These are phyloP conservation scores for Hypericum perforatum DNA, from an alignment of 345 rosid species.

Conservation along the genomic window DNA sequence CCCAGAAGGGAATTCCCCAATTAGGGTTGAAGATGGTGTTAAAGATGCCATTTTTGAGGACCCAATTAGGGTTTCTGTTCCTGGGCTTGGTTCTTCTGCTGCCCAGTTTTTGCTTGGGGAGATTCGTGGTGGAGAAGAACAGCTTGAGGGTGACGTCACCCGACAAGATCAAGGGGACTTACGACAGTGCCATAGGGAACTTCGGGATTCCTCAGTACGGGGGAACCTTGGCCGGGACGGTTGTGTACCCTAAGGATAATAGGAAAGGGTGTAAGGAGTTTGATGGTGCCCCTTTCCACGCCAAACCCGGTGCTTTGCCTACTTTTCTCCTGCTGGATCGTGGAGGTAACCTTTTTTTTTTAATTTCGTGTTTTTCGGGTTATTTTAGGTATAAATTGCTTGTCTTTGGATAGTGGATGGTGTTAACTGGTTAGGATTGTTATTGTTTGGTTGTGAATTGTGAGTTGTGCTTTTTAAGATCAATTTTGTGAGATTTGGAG, in stretches of 20 bases:
- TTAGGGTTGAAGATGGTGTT: too few species aligned
- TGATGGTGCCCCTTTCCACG: conserved; percentile 46
- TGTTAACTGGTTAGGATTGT: background rate
- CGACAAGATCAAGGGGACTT: conserved; percentile 73
- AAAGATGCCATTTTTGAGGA: too few species aligned
- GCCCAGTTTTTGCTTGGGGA: conserved; percentile 13
- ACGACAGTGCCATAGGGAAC: conserved; percentile 93
- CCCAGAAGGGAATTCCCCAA: too few species aligned
- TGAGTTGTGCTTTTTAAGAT: background rate
- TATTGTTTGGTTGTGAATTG: conserved; percentile 4
- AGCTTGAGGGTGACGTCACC: conserved; percentile 81
- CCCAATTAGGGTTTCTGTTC: too few species aligned
- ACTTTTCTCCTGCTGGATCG: conserved; percentile 78
- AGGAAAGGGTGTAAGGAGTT: conserved; percentile 66
- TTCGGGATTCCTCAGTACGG: conserved; percentile 99
- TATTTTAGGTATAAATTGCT: background rate
- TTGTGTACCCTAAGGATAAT: conserved; percentile 60
- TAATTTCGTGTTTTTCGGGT: background rate
- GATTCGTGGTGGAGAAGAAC: conserved; percentile 97
- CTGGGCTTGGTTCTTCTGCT: too few species aligned
- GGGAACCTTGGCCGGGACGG: conserved; percentile 94
- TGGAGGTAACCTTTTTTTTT: conserved; percentile 45
- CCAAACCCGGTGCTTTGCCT: conserved; percentile 83
- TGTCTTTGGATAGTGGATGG: background rate
- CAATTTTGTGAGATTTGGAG: conserved; percentile 1